Base-by-base conservation (phyloP, 306 rosid species). In the Senna siamea region DNA sequence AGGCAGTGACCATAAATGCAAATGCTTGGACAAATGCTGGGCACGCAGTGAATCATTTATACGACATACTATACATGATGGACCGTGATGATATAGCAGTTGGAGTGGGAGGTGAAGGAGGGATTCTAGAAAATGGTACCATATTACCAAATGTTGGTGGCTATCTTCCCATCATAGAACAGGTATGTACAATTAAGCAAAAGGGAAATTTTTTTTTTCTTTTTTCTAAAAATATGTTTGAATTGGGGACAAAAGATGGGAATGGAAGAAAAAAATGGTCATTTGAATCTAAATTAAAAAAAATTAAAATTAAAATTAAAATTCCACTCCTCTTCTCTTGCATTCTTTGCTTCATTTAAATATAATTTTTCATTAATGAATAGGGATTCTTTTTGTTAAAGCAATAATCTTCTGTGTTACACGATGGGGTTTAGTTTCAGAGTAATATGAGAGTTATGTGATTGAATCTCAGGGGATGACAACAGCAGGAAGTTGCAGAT, bases 71-170 rank as follows among this genome's bases (percentile, higher is more conserved):
- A 17, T 91, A 91, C 79, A 94, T 94, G 98, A 91, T 94, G 98
- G 93, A 80, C 0, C 80, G 98, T 28, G 97, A 94, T 66, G 96
- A 92, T 69, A 18, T 91, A 26, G 83, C 88, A 0, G 95, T 94
- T 75, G 98, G 97, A 66, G 82, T 94, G 2, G 98, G 98, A 1
- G 98, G 98, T 0, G 98, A 94, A 6, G 98, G 98, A 28, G 98
- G 95, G 32, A 87, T 94, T 6, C 80, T 74, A 4, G 67, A 66
- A 40, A 78, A 89, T 74, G 93, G 93, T 51, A 88, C 90, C 23
- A 88, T 89, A 7, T 80, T 82, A 50, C 90, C 91, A 0, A 80
- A 91, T 67, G 98, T 94, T 37, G 98, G 98, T 46, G 98, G 97
- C 6, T 94, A 85, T 78, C 96, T 88, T 84, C 88, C 98, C 8